Base-by-base conservation (phyloP, 208 protist species). In the Acanthamoeba quina region DNA sequence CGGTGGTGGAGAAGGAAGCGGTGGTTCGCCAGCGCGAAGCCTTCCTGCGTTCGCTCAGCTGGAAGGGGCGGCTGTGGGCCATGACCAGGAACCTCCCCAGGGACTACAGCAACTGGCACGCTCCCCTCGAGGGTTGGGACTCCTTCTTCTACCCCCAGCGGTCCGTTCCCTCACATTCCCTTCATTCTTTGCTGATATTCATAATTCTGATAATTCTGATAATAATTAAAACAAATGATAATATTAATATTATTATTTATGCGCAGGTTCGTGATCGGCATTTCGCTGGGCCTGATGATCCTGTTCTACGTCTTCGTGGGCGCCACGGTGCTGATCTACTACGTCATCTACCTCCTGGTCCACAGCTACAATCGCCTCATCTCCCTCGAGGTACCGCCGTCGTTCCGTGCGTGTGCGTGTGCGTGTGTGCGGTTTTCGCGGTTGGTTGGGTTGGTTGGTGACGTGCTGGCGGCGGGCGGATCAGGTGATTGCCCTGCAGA, bases 281-380 rank as follows among this genome's bases (percentile, higher is more conserved):
- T 86, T 3, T 86, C 78, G 49, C 44, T 86, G 49, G 17, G 29
- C 24, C 49, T 86, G 10, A 56, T 86, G 47, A 86, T 86, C 78
- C 41, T 86, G 49, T 86, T 86, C 52, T 86, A 86, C 49, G 78
- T 86, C 15, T 86, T 86, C 49, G 26, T 86, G n/a, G 78, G 49
- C 26, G 78, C 78, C 78, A 86, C 34, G 29, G n/a, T 86, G n/a
- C 24, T 86, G n/a, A 86, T 86, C 29, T 62, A n/a, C 78, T 86
- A 86, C 21, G n/a, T 86, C 99, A 97, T 99, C 99, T 15, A 99
- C 98, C 41, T 99, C 97, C 58, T 99, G 99, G 52, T 99, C 99
- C 95, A 99, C 99, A 10, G 99, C 99, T 11, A 99, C 97, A 60
- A 99, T 99, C 98, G 99, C 99, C 31, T 99, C 99, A 24, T 99